A percentile compares a stretch with the other conserved stretches of the same genome.
Conservation (phyloP, 768 basidiomycete species). For the Mrakia blollopis region DNA sequence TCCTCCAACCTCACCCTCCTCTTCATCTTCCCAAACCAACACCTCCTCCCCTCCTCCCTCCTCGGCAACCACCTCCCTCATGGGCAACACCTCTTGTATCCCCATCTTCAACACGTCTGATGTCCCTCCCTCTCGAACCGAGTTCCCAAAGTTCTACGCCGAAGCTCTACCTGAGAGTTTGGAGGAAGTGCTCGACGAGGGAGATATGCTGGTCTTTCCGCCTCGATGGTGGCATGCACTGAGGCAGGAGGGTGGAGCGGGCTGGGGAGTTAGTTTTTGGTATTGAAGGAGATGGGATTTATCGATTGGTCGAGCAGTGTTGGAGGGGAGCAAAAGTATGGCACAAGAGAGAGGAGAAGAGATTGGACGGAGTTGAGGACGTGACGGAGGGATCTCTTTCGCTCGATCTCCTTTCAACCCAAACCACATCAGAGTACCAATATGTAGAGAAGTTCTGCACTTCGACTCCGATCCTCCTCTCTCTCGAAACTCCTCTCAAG, state of each 20-base stretch:
- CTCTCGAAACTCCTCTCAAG: too few species aligned
- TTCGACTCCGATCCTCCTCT: too few species aligned
- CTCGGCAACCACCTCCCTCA: constrained; percentile 4
- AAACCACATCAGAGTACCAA: too few species aligned
- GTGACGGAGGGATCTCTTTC: too few species aligned
- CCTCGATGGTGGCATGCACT: constrained; percentile 29
- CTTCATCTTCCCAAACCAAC: constrained; percentile 5
- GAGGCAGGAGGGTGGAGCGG: constrained; percentile 30
- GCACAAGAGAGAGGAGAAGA: too few species aligned
- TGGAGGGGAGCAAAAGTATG: too few species aligned
- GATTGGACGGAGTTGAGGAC: too few species aligned
- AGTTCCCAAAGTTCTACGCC: constrained; percentile 15
- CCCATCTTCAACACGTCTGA: constrained; percentile 10
- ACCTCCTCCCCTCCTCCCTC: constrained; percentile 10
- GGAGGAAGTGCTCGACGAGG: constrained; percentile 30
- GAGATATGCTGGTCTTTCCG: constrained; percentile 29
- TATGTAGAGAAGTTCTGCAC: too few species aligned
- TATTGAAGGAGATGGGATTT: too few species aligned
- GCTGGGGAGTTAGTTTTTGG: constrained; percentile 32
- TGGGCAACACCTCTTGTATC: constrained; percentile 29
- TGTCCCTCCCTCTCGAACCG: not conserved
- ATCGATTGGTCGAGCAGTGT: too few species aligned
- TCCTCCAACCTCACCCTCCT: constrained; percentile 11
- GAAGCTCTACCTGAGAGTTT: constrained; percentile 25
- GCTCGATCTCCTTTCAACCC: too few species aligned